phyloP scores from a whole-genome alignment of 176 grass and related monocot genomes.

The Avena eriantha region DNA sequence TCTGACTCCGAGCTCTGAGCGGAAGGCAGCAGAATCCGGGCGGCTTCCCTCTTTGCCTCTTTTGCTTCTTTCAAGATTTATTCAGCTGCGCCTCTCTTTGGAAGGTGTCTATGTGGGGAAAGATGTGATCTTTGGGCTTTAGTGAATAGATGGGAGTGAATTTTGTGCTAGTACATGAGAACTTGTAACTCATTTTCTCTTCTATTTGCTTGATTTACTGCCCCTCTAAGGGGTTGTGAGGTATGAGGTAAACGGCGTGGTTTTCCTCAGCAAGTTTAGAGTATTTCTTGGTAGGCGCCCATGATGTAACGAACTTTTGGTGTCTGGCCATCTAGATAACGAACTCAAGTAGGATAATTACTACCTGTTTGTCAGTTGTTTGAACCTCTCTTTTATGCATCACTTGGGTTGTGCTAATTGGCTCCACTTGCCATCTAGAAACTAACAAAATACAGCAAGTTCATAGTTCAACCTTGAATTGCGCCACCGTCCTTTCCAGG shows the following conservation, averaged over 20 bases:
- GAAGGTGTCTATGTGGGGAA: conserved; percentile 4
- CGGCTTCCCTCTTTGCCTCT: neutral
- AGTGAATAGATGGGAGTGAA: neutral
- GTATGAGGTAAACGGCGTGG: neutral
- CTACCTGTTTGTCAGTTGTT: neutral
- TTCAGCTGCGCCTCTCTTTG: neutral
- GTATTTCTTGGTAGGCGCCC: neutral
- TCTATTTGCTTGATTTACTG: conserved; percentile 35
- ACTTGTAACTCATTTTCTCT: conserved; percentile 22
- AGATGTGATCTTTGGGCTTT: conserved; percentile 39
- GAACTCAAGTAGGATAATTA: conserved; percentile 10
- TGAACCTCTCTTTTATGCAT: neutral
- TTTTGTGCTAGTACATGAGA: conserved; percentile 1
- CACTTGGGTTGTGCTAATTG: neutral
- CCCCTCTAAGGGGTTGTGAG: neutral
- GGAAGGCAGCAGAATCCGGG: neutral
- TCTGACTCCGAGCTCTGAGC: conserved; percentile 32
- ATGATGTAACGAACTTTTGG: neutral
- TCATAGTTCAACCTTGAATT: conserved; percentile 17
- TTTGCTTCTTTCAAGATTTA: conserved; percentile 34
- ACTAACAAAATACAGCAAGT: neutral
- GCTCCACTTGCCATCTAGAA: conserved; percentile 33
- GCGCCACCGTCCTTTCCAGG: neutral
- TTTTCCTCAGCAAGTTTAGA: conserved; percentile 14
- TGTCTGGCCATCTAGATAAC: neutral